A percentile compares a stretch with the other conserved stretches of the same genome.
phyloP scores from a whole-genome alignment of 192 early-diverging fungal species.

The Backusella luteola region DNA sequence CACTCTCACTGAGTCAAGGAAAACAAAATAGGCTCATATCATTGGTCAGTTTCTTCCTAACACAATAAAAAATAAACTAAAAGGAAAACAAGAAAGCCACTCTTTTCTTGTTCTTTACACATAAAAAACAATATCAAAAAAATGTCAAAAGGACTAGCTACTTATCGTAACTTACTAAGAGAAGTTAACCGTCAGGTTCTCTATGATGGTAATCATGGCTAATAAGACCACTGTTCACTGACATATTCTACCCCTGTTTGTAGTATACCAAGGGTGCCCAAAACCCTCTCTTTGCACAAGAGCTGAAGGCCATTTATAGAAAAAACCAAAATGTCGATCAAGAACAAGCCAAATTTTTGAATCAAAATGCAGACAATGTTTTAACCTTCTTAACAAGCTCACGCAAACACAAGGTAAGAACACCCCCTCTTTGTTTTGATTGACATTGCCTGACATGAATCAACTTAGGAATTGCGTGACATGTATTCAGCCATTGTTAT shows the following conservation, averaged over 20 bases:
- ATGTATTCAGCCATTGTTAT: slow-evolving; percentile 27
- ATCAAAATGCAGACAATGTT: slow-evolving; percentile 31
- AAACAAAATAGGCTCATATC: neutral
- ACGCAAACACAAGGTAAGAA: slow-evolving; percentile 33
- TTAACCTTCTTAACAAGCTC: slow-evolving; percentile 26
- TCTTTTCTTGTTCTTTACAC: neutral
- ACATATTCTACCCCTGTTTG: neutral
- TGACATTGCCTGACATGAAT: neutral
- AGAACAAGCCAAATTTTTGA: slow-evolving; percentile 5
- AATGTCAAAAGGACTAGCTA: slow-evolving; percentile 10
- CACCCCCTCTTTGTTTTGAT: neutral
- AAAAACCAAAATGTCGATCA: slow-evolving; percentile 21
- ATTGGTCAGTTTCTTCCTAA: neutral
- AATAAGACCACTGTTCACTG: neutral
- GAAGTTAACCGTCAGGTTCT: slow-evolving; percentile 33
- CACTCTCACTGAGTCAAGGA: neutral
- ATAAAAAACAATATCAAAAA: neutral
- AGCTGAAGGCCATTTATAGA: slow-evolving; percentile 22
- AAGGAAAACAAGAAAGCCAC: neutral
- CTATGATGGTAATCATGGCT: neutral
- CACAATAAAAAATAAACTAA: neutral
- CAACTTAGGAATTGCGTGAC: slow-evolving; percentile 22
- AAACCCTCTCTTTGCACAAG: slow-evolving; percentile 21
- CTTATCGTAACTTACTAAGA: slow-evolving; percentile 33
- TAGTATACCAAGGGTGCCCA: slow-evolving; percentile 38